Evolutionary conservation across 2,329 filamentous ascomycete genomes (phyloP), one percentile per base, ranked within the genome.

Genomic region (Trichoderma aggressivum): DNA sequence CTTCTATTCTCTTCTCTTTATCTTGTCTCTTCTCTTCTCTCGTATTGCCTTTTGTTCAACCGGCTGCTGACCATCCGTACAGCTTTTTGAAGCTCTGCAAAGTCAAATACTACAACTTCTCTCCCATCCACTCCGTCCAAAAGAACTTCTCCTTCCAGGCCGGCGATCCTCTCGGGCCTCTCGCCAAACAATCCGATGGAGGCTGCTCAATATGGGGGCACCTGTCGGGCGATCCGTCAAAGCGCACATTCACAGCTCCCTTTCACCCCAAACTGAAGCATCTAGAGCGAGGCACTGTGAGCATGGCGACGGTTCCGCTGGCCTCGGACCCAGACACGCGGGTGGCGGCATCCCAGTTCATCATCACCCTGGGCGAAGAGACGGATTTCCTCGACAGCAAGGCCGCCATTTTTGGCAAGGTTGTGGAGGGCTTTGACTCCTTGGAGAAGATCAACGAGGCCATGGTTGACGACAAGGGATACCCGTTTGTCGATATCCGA

Each of bases 81-180:
- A 97, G 94, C 87, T 98, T 99, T 81, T 86, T 99, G 71, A 98
- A 99, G 87, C 92, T 99, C 76, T 98, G 96, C 89, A 98, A 98
- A 84, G 86, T 94, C 82, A 99, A 98, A 85, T 99, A 98, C 84
- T 99, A 98, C 89, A 98, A 98, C 85, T 98, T 97, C 81, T 91
- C 94, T 7, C 96, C 95, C 30, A 85, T 98, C 69, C 93, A 98
- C 83, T 94, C 91, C 75, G 89, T 99, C 47, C 96, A 98, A 79
- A 96, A 95, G 80, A 90, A 94, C 82, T 98, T 98, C 82, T 97
- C 94, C 73, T 97, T 97, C 82, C 95, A 98, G 82, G 97, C 93
- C 36, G 95, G 95, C 80, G 96, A 98, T 78, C 95, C 95, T 14
- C 90, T 98, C 67, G 95, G 96, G 14, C 95, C 94, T 14, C 89